A percentile compares a stretch with the other conserved stretches of the same genome.
Evolutionary conservation across 1,139 yeast species (phyloP).

Genomic region (Meyerozyma smithsonii): DNA sequence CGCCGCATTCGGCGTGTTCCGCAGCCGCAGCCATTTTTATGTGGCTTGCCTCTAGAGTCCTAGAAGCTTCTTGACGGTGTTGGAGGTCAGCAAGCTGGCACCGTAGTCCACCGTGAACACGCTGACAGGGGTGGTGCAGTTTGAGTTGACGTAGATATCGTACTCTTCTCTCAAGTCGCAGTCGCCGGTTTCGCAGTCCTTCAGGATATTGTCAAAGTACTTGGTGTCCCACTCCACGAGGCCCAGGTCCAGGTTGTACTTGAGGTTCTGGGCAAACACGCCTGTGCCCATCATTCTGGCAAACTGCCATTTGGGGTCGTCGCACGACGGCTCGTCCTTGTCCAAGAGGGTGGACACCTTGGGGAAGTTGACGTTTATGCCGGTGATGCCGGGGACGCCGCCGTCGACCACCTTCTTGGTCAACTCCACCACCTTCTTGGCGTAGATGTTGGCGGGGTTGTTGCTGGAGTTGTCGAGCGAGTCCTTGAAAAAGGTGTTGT

Average conservation of each 20-base stretch:
- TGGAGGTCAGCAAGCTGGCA: slow-evolving; percentile 20
- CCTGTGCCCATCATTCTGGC: slow-evolving; percentile 4
- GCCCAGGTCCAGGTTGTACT: slow-evolving; percentile 1
- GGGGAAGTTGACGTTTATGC: slow-evolving; percentile 7
- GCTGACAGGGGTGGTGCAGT: slow-evolving; percentile 3
- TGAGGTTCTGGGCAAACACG: neutral
- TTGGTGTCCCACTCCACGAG: neutral
- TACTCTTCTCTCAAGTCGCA: slow-evolving; percentile 3
- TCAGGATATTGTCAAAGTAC: neutral
- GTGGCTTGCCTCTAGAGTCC: neutral
- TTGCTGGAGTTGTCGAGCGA: slow-evolving; percentile 18
- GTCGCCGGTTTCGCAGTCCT: slow-evolving; percentile 5
- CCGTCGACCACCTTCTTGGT: slow-evolving; percentile 2
- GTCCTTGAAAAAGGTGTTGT: slow-evolving; percentile 41
- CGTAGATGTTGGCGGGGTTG: slow-evolving; percentile 12
- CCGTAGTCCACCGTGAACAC: slow-evolving; percentile 6
- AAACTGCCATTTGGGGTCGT: slow-evolving; percentile 5
- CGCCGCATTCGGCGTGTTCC: neutral
- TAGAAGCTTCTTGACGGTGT: slow-evolving; percentile 15
- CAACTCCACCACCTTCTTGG: slow-evolving; percentile 12
- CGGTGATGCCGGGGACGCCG: slow-evolving; percentile 4
- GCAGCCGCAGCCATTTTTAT: neutral
- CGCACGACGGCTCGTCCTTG: slow-evolving; percentile 4
- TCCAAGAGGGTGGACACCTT: slow-evolving; percentile 11
- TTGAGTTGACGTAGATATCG: neutral